Percentiles rank a stretch among this genome's conserved stretches.
phyloP scores from a whole-genome alignment of 2,329 filamentous ascomycete species.

The Trichoderma afroharzianum region DNA sequence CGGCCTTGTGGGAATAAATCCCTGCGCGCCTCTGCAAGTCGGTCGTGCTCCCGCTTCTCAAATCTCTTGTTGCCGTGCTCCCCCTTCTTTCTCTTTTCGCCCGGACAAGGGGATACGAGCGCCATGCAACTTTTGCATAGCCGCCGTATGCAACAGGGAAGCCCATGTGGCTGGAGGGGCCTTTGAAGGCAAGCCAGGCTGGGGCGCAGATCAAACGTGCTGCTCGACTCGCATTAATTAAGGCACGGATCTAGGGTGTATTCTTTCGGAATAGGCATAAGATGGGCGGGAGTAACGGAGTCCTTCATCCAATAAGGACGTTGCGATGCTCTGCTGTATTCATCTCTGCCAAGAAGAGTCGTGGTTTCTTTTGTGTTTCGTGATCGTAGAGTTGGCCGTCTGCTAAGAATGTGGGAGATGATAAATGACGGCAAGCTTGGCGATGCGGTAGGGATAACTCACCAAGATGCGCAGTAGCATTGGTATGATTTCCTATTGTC shows the following conservation, averaged over 20 bases:
- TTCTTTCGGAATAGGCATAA: background rate
- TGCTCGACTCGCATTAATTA: slow-evolving; percentile 15
- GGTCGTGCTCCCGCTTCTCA: background rate
- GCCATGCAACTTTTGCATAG: slow-evolving; percentile 12
- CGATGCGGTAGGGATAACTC: background rate
- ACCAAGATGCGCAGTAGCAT: background rate
- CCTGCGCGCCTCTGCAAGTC: background rate
- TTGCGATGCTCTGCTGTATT: background rate
- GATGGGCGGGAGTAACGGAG: background rate
- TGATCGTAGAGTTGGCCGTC: background rate
- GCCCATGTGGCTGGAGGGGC: slow-evolving; percentile 8
- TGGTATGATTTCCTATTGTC: background rate
- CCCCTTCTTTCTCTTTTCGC: background rate
- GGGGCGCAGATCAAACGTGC: slow-evolving; percentile 8
- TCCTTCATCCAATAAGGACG: background rate
- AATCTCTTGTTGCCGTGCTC: background rate
- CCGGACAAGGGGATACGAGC: background rate
- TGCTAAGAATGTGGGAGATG: background rate
- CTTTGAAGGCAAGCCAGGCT: background rate
- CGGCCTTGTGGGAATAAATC: background rate
- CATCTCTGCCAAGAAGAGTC: background rate
- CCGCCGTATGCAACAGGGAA: slow-evolving; percentile 13
- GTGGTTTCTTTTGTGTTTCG: background rate
- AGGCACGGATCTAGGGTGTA: slow-evolving; percentile 9
- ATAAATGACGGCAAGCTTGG: background rate